A percentile compares a stretch with the other conserved stretches of the same genome.
Conservation (phyloP, 2,329 filamentous ascomycete species). For the Aspergillus quadrilineatus region DNA sequence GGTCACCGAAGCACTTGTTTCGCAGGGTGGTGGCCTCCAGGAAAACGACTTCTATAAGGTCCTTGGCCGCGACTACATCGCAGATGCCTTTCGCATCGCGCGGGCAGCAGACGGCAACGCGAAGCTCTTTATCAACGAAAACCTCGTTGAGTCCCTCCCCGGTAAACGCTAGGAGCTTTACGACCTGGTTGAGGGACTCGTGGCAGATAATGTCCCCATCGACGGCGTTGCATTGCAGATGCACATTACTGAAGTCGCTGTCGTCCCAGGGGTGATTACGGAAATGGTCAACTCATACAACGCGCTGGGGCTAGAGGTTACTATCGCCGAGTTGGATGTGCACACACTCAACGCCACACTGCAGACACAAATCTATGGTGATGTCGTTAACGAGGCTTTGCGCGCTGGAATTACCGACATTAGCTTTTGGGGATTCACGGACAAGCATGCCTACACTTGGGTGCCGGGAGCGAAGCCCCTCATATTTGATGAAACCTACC, state of each 20-base stretch:
- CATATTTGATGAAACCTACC: slow-evolving; percentile 18
- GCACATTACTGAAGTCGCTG: slow-evolving; percentile 4
- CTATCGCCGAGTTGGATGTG: slow-evolving; percentile 13
- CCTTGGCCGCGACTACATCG: slow-evolving; percentile 10
- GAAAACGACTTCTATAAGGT: slow-evolving; percentile 9
- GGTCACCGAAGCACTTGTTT: slow-evolving; percentile 10
- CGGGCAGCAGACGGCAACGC: slow-evolving; percentile 8
- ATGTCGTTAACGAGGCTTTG: slow-evolving; percentile 9
- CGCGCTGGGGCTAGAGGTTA: neutral
- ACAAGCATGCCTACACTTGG: slow-evolving; percentile 19
- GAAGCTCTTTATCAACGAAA: slow-evolving; percentile 16
- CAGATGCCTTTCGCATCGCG: slow-evolving; percentile 11
- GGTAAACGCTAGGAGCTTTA: slow-evolving; percentile 10
- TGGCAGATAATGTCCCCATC: slow-evolving; percentile 3
- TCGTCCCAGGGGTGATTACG: neutral
- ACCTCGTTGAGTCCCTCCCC: neutral
- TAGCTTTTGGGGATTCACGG: slow-evolving; percentile 14
- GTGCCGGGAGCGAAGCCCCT: slow-evolving; percentile 15
- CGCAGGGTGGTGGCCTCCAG: neutral
- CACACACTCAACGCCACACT: slow-evolving; percentile 11
- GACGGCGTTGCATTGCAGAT: slow-evolving; percentile 10
- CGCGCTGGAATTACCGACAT: neutral
- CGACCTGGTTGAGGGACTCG: neutral
- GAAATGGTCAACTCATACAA: slow-evolving; percentile 9
- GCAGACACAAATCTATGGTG: slow-evolving; percentile 9